Percentiles rank a stretch among this genome's conserved stretches.
Evolutionary conservation across 768 basidiomycete genomes (phyloP).

Genomic region (Mycena filopes): DNA sequence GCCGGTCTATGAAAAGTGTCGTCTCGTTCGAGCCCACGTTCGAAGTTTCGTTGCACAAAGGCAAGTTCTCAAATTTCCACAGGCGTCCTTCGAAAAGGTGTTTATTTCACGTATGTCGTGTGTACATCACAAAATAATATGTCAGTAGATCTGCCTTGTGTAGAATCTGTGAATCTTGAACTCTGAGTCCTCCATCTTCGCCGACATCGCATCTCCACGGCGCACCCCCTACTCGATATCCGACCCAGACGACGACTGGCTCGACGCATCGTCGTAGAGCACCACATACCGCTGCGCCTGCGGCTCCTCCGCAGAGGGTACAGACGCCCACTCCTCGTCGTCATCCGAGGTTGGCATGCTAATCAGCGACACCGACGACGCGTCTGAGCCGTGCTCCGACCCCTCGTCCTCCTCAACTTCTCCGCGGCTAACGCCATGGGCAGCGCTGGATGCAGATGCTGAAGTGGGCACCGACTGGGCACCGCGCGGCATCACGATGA

Average conservation of each 20-base stretch:
- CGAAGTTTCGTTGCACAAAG: no score
- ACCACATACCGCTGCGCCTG: slow-evolving; percentile 73
- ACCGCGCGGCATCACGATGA: slow-evolving; percentile 69
- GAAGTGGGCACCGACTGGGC: slow-evolving; percentile 43
- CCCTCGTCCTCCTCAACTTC: slow-evolving; percentile 40
- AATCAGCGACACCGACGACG: slow-evolving; percentile 66
- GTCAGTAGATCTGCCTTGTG: slow-evolving; percentile 21
- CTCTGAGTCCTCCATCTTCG: not conserved
- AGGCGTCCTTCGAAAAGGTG: slow-evolving; percentile 26
- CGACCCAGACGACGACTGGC: slow-evolving; percentile 39
- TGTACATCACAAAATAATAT: slow-evolving; percentile 25
- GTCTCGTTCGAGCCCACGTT: no score
- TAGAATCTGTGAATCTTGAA: not conserved
- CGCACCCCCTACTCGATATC: slow-evolving; percentile 54
- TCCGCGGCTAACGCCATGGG: slow-evolving; percentile 8
- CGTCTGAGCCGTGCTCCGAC: slow-evolving; percentile 56
- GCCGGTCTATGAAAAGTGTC: no score
- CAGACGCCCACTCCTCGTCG: slow-evolving; percentile 60
- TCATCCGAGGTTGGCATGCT: slow-evolving; percentile 68
- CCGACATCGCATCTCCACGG: slow-evolving; percentile 15
- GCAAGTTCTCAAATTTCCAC: no score
- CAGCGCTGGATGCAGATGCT: slow-evolving; percentile 28
- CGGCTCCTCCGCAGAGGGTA: slow-evolving; percentile 38
- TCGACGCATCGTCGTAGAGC: slow-evolving; percentile 71
- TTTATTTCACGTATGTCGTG: slow-evolving; percentile 35